Base-by-base conservation (phyloP, 495 filamentous ascomycete species). In the Xylaria curta region DNA sequence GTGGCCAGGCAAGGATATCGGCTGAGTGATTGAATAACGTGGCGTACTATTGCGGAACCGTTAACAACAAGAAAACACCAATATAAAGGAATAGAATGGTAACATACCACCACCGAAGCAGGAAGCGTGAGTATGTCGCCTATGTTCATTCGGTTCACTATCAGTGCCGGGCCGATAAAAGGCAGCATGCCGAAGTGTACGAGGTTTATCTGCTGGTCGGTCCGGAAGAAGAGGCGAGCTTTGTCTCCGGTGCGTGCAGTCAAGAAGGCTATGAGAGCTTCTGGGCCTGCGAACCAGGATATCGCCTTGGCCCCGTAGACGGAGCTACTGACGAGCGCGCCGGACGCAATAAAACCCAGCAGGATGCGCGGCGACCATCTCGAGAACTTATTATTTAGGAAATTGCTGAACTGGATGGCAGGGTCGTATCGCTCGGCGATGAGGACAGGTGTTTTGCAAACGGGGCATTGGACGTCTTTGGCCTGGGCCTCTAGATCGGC, bases 371-470 rank as follows among this genome's bases (percentile, higher is more conserved):
- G 83, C 9, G 94, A 86, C 69, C 89, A 71, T 53, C 82, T 78
- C 7, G 86, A 87, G 63, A 88, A 88, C n/a, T 84, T 69, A 40
- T 81, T 76, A 75, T 91, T 86, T 4, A 93, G 46, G 49, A 79
- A 66, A 21, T 90, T 87, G 49, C 90, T 84, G 4, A 86, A 68
- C 63, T 89, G 86, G 24, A 97, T 87, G 49, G 94, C 78, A 44
- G 85, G 79, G 79, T 93, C 93, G 69, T 86, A 86, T 36, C 92
- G 93, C 53, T 94, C 89, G 19, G 89, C 87, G 60, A 98, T 82
- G 13, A 85, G 80, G 72, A 98, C 96, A 70, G 91, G 88, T 1
- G 89, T 86, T 77, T 96, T 95, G 87, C 96, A 99, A 73, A 95
- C 91, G 8, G 95, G 94, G 78, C 96, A 99, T 63, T 86, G 79